A percentile compares a stretch with the other conserved stretches of the same genome.
Conservation (phyloP, 345 rosid genomes). For the Trapa bicornis region DNA sequence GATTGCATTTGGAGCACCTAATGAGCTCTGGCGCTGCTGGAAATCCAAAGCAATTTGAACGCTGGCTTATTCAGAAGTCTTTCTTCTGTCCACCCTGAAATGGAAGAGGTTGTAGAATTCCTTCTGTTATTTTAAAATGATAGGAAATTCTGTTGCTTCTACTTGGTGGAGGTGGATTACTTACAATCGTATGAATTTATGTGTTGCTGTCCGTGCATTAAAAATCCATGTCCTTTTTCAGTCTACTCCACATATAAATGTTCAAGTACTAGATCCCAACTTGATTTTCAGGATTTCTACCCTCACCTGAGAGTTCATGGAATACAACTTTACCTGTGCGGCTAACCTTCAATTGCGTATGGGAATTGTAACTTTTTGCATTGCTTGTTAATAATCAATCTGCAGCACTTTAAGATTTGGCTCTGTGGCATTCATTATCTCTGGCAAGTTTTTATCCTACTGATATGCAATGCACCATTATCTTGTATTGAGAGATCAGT, state of each 20-base stretch:
- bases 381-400: not conserved
- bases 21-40: not conserved
- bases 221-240: not conserved
- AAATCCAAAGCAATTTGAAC: not conserved
- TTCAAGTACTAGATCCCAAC: not conserved
- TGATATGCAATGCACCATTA: not conserved
- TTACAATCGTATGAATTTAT: not conserved
- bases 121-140: constrained; percentile 5
- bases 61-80: not conserved
- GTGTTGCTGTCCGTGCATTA: not conserved
- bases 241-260: not conserved
- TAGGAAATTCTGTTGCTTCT: not conserved
- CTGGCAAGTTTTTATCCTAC: not conserved
- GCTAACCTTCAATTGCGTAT: not conserved
- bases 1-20: not conserved
- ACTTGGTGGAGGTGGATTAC: not conserved
- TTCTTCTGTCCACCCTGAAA: not conserved
- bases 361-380: not conserved
- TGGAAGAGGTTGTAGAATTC: constrained; percentile 5
- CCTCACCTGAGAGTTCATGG: not conserved
- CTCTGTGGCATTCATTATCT: not conserved
- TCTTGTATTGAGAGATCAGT: not conserved
- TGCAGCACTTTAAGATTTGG: not conserved
- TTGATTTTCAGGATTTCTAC: not conserved
- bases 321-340: not conserved